Percentiles rank a stretch among this genome's conserved stretches.
Conservation (phyloP, 2,329 filamentous ascomycete genomes). For the Curvularia eragrostidis region DNA sequence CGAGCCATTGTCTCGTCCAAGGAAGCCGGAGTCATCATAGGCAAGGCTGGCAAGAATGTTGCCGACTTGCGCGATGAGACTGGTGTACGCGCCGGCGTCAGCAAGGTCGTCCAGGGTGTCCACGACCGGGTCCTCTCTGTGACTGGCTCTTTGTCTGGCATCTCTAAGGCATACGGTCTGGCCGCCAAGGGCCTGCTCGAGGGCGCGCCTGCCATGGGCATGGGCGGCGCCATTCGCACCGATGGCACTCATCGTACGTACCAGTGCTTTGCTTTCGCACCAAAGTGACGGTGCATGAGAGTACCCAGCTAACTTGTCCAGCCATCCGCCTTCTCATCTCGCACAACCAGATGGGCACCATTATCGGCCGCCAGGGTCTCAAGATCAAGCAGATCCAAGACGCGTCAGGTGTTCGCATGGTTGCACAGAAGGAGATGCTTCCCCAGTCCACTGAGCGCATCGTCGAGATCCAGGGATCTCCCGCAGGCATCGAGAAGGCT, state of each 20-base stretch:
- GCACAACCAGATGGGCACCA: constrained; percentile 99
- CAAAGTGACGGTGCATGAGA: not conserved
- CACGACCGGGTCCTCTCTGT: constrained; percentile 97
- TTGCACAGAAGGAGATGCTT: constrained; percentile 99
- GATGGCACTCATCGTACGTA: constrained; percentile 93
- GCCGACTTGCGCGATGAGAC: constrained; percentile 97
- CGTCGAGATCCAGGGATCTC: constrained; percentile 93
- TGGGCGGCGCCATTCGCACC: constrained; percentile 83
- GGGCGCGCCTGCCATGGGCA: constrained; percentile 91
- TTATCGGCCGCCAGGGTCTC: constrained; percentile 93
- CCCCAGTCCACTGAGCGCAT: constrained; percentile 98
- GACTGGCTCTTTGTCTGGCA: constrained; percentile 85
- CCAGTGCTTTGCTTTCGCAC: not conserved
- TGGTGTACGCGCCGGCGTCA: constrained; percentile 95
- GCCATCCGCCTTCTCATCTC: constrained; percentile 98
- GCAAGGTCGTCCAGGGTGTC: constrained; percentile 97
- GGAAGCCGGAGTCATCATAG: constrained; percentile 98
- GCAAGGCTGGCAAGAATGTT: constrained; percentile 98
- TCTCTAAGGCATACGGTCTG: constrained; percentile 90
- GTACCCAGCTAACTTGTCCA: constrained; percentile 51
- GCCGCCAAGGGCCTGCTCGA: constrained; percentile 91
- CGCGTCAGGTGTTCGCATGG: constrained; percentile 95
- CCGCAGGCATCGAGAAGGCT: constrained; percentile 93
- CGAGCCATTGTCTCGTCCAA: constrained; percentile 98
- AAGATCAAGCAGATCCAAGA: constrained; percentile 99